Conservation (phyloP, 2,329 filamentous ascomycete genomes). For the Monosporascus sp. region DNA sequence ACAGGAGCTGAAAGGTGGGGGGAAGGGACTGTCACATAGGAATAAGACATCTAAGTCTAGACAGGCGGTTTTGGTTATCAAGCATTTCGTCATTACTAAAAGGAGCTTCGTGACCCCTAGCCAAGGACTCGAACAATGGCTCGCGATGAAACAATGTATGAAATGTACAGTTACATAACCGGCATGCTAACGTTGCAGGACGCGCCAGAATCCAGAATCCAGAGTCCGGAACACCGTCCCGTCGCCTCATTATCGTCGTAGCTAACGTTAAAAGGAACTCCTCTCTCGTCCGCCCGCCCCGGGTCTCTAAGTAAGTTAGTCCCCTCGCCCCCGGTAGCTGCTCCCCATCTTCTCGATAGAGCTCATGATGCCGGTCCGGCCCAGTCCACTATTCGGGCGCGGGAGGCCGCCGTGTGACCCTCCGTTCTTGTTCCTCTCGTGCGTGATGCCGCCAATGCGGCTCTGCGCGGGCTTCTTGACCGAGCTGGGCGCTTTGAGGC, state of each 20-base stretch:
- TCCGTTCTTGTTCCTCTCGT: conserved; percentile 40
- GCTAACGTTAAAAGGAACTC: background rate
- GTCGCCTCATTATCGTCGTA: background rate
- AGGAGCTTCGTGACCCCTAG: too few relatives aligned
- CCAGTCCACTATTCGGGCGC: conserved; percentile 43
- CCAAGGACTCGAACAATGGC: too few relatives aligned
- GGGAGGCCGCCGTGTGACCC: conserved; percentile 36
- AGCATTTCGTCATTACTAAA: too few relatives aligned
- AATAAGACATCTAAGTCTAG: too few relatives aligned
- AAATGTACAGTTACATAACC: background rate
- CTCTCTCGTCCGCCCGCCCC: background rate
- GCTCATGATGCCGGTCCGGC: conserved; percentile 70
- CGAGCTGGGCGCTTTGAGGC: conserved; percentile 55
- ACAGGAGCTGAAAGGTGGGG: too few relatives aligned
- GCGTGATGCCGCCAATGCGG: conserved; percentile 38
- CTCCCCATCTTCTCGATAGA: conserved; percentile 86
- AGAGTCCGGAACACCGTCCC: background rate
- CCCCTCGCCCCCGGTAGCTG: conserved; percentile 38
- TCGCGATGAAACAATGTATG: too few relatives aligned
- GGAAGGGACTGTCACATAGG: too few relatives aligned
- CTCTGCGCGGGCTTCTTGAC: conserved; percentile 38
- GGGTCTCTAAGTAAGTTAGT: conserved; percentile 6
- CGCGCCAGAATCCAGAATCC: background rate
- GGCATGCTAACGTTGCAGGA: too few relatives aligned
- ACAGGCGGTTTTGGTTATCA: too few relatives aligned